phyloP scores from a whole-genome alignment of 306 rosid genomes.

The Astragalus glycyphyllos region DNA sequence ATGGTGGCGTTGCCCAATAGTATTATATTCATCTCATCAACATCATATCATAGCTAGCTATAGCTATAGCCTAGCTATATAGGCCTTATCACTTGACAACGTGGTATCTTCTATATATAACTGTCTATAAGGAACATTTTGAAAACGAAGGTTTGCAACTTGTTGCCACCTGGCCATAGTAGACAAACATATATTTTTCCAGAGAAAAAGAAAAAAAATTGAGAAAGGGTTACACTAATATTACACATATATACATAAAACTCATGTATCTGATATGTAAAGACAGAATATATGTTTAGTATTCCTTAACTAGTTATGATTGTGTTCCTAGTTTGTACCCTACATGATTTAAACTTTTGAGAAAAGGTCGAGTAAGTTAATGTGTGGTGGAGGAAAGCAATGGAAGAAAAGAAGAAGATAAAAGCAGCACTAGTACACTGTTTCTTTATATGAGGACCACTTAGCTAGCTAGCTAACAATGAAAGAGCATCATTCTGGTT shows the following conservation, averaged over 20 bases:
- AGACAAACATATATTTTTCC: neutral
- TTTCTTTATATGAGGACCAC: slow-evolving; percentile 81
- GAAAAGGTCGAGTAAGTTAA: slow-evolving; percentile 52
- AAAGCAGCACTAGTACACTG: too few species aligned
- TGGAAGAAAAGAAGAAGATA: slow-evolving; percentile 46
- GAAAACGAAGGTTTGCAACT: slow-evolving; percentile 44
- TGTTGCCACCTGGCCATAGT: slow-evolving; percentile 37
- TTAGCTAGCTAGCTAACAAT: slow-evolving; percentile 36
- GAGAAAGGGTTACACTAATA: slow-evolving; percentile 30
- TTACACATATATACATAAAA: neutral
- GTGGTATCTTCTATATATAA: slow-evolving; percentile 41
- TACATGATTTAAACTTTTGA: slow-evolving; percentile 38
- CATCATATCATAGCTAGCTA: slow-evolving; percentile 25
- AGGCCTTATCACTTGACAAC: slow-evolving; percentile 31
- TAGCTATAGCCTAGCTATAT: neutral
- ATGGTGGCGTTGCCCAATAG: neutral
- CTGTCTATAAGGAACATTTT: slow-evolving; percentile 11
- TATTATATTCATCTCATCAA: slow-evolving; percentile 23
- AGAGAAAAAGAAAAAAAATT: slow-evolving; percentile 22
- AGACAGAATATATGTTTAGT: slow-evolving; percentile 48
- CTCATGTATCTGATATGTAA: neutral
- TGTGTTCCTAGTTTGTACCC: slow-evolving; percentile 47
- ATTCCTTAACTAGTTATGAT: slow-evolving; percentile 50
- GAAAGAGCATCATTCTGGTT: slow-evolving; percentile 22
- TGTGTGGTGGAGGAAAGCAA: slow-evolving; percentile 57